phyloP scores from a whole-genome alignment of 176 grass and related monocot genomes.

The Musa itinerans region DNA sequence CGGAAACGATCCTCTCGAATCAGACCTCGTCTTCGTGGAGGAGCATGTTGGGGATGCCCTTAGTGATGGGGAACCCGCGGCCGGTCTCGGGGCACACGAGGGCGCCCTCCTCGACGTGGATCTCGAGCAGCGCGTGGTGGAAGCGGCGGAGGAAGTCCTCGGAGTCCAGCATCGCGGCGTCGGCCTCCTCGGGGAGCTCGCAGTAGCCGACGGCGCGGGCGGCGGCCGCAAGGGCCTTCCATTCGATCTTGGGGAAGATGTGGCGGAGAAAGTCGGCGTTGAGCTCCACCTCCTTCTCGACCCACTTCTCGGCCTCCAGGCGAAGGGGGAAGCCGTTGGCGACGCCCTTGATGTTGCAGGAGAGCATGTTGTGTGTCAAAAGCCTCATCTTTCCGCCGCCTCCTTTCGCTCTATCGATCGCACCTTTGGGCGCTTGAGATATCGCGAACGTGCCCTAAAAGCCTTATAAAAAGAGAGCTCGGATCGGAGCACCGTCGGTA shows the following conservation, averaged over 20 bases:
- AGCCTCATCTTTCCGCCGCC: slow-evolving; percentile 8
- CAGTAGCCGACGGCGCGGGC: too few relatives aligned
- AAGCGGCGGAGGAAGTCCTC: slow-evolving; percentile 60
- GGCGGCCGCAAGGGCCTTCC: slow-evolving; percentile 57
- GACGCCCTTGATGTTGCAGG: slow-evolving; percentile 19
- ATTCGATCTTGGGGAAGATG: slow-evolving; percentile 86
- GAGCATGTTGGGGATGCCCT: slow-evolving; percentile 98
- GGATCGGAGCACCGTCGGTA: too few relatives aligned
- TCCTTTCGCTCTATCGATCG: neutral
- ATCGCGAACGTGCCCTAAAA: too few relatives aligned
- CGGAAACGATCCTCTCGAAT: neutral
- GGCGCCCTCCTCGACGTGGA: slow-evolving; percentile 78
- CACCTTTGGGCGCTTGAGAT: too few relatives aligned
- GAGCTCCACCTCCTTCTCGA: slow-evolving; percentile 77
- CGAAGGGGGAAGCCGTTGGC: slow-evolving; percentile 16
- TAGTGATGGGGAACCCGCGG: slow-evolving; percentile 35
- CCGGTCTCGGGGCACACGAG: slow-evolving; percentile 41
- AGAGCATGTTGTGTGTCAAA: slow-evolving; percentile 16
- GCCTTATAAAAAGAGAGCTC: neutral
- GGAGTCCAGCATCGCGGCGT: slow-evolving; percentile 19
- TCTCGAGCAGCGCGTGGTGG: slow-evolving; percentile 73
- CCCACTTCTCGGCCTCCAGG: slow-evolving; percentile 7
- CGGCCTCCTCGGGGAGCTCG: too few relatives aligned
- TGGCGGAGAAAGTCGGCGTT: slow-evolving; percentile 91
- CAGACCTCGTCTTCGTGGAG: slow-evolving; percentile 59